phyloP scores from a whole-genome alignment of 768 basidiomycete genomes.

The Trametes cinnabarina region DNA sequence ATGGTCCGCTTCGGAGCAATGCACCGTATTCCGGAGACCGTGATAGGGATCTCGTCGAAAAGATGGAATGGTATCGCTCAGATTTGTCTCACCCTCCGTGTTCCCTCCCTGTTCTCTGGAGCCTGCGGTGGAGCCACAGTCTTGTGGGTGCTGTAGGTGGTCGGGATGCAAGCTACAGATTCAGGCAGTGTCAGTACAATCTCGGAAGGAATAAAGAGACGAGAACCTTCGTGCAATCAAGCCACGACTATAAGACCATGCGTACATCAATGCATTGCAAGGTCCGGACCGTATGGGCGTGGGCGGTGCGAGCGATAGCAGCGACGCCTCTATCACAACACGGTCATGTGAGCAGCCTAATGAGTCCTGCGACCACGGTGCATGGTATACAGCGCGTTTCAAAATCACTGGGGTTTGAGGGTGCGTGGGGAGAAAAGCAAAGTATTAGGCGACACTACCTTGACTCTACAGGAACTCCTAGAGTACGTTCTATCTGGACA shows the following conservation, averaged over 20 bases:
- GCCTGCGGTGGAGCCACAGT: too few relatives aligned
- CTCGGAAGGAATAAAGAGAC: not conserved
- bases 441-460: not conserved
- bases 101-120: too few relatives aligned
- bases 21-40: too few relatives aligned
- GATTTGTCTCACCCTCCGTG: too few relatives aligned
- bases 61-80: too few relatives aligned
- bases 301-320: not conserved
- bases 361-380: not conserved
- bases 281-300: not conserved
- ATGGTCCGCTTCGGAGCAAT: too few relatives aligned
- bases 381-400: not conserved
- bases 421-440: too few relatives aligned
- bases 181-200: not conserved
- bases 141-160: not conserved
- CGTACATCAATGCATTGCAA: not conserved
- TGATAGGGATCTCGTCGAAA: too few relatives aligned
- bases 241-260: not conserved
- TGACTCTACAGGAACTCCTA: slow-evolving; percentile 1
- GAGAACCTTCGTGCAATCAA: not conserved
- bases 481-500: not conserved
- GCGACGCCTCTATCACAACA: not conserved
- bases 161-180: not conserved
- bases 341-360: slow-evolving; percentile 6
- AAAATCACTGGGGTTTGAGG: too few relatives aligned